Evolutionary conservation across 192 early-diverging fungal genomes (phyloP).

Genomic region (Coemansia asiatica): DNA sequence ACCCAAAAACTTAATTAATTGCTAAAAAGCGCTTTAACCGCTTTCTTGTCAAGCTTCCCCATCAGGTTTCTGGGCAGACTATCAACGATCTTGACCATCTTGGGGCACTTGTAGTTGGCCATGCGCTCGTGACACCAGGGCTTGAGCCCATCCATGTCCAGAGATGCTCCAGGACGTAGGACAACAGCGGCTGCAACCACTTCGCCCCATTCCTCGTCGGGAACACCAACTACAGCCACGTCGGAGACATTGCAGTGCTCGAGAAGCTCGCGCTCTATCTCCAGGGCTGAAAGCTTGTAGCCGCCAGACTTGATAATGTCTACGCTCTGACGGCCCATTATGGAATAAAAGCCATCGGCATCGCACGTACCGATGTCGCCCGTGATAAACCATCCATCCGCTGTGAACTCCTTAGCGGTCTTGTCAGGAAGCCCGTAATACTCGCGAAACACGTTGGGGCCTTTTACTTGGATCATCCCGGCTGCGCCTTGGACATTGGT

Average conservation of each 20-base stretch:
- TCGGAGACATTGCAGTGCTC: constrained; percentile 64
- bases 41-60: constrained; percentile 89
- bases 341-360: constrained; percentile 62
- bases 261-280: constrained; percentile 79
- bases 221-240: constrained; percentile 71
- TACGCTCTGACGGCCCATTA: constrained; percentile 76
- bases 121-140: constrained; percentile 61
- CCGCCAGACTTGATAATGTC: constrained; percentile 91
- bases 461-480: constrained; percentile 74
- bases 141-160: constrained; percentile 42
- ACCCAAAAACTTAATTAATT: neutral
- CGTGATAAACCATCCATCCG: constrained; percentile 79
- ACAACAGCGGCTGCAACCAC: constrained; percentile 68
- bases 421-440: constrained; percentile 73
- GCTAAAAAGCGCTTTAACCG: constrained; percentile 59
- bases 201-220: constrained; percentile 78
- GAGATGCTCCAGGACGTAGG: constrained; percentile 23
- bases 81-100: constrained; percentile 49
- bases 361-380: constrained; percentile 73
- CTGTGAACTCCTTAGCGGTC: constrained; percentile 67
- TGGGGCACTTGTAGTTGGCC: constrained; percentile 80
- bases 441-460: constrained; percentile 74
- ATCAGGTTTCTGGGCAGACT: constrained; percentile 79
- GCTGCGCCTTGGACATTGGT: constrained; percentile 52
- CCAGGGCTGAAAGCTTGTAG: constrained; percentile 82